Conservation (phyloP, 441 rosid genomes). For the Arabidopsis lyrata region DNA sequence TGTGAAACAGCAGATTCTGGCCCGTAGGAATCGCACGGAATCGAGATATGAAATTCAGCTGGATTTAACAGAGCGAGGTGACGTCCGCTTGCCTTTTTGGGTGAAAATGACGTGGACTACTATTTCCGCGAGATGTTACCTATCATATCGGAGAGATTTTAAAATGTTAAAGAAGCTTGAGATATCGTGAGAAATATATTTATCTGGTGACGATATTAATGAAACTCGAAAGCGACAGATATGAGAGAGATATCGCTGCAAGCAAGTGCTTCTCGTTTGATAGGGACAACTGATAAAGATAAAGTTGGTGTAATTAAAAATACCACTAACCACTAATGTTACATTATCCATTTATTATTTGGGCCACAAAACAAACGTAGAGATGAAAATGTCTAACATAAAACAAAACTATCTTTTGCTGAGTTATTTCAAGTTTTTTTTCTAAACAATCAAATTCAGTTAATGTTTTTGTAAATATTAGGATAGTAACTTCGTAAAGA, state of each 20-base stretch:
- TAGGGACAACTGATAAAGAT: conserved; percentile 29
- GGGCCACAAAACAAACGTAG: conserved; percentile 16
- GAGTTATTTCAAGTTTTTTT: neutral
- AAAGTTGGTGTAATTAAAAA: conserved; percentile 16
- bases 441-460: neutral
- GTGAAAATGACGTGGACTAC: conserved; percentile 32
- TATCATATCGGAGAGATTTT: neutral
- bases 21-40: conserved; percentile 24
- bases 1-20: neutral
- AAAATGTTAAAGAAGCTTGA: neutral
- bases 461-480: neutral
- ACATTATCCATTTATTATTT: conserved; percentile 29
- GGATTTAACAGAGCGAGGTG: conserved; percentile 23
- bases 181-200: neutral
- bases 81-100: conserved; percentile 37
- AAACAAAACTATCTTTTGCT: neutral
- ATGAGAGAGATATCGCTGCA: conserved; percentile 8
- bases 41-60: conserved; percentile 35
- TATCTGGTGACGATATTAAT: neutral
- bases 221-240: conserved; percentile 22
- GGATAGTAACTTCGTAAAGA: neutral
- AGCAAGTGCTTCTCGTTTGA: conserved; percentile 30
- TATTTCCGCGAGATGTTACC: neutral
- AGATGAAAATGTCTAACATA: neutral
- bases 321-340: conserved; percentile 12